A percentile compares a stretch with the other conserved stretches of the same genome.
Evolutionary conservation across 2,329 filamentous ascomycete species (phyloP).

Genomic region (Clonostachys sp.): DNA sequence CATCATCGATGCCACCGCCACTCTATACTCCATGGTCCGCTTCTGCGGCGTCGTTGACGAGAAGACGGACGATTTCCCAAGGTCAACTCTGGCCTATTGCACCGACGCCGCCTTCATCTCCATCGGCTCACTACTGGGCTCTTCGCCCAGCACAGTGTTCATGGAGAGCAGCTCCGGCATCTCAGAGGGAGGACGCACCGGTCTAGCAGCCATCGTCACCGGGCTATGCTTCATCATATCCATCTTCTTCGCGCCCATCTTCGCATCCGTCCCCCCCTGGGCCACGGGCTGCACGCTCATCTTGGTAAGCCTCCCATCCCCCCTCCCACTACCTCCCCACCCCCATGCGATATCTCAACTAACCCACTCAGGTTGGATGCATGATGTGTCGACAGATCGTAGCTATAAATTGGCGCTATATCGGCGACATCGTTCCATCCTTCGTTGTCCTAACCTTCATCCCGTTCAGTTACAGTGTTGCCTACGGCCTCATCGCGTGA

Average conservation of each 20-base stretch:
- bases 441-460: conserved; percentile 73
- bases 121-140: conserved; percentile 64
- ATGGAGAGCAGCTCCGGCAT: conserved; percentile 75
- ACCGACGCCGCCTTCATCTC: conserved; percentile 69
- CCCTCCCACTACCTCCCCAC: background rate
- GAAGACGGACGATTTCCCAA: conserved; percentile 75
- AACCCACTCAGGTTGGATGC: conserved; percentile 55
- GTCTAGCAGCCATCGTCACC: conserved; percentile 64
- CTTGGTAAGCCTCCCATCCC: conserved; percentile 36
- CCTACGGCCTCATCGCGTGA: conserved; percentile 71
- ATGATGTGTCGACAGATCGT: conserved; percentile 75
- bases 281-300: conserved; percentile 71
- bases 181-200: conserved; percentile 69
- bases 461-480: conserved; percentile 75
- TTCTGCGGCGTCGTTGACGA: conserved; percentile 63
- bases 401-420: conserved; percentile 72
- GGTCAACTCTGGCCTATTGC: conserved; percentile 75
- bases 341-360: no score
- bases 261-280: conserved; percentile 74
- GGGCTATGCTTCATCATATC: conserved; percentile 68
- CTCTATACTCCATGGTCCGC: conserved; percentile 76
- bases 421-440: conserved; percentile 70
- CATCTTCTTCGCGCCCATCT: conserved; percentile 72
- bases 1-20: conserved; percentile 74
- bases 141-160: conserved; percentile 69